A percentile compares a stretch with the other conserved stretches of the same genome.
These are phyloP conservation scores for Chimonanthus praecox DNA, from an alignment of 164 flowering plant species.

Conservation along the genomic window DNA sequence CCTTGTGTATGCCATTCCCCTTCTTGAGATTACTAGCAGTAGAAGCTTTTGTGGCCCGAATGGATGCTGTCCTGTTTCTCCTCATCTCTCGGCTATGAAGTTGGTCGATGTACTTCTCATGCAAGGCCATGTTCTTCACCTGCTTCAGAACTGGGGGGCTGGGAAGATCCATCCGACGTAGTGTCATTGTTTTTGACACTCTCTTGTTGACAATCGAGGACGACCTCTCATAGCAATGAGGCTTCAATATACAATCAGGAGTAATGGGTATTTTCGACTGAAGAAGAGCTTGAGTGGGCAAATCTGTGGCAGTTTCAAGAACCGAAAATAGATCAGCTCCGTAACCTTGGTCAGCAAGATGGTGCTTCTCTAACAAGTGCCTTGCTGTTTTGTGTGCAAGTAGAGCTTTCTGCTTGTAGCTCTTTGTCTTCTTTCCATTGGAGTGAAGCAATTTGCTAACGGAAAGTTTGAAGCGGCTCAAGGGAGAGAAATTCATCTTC, in stretches of 20 bases:
- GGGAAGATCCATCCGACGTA: constrained; percentile 22
- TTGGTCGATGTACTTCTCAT: constrained; percentile 80
- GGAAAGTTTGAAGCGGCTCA: constrained; percentile 31
- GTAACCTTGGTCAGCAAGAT: constrained; percentile 27
- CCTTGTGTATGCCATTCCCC: constrained; percentile 13
- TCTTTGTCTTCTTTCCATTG: constrained; percentile 29
- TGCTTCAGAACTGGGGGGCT: constrained; percentile 82
- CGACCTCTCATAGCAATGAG: constrained; percentile 20
- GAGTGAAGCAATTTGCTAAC: constrained; percentile 50
- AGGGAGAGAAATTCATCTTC: constrained; percentile 23
- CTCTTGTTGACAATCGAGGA: constrained; percentile 32
- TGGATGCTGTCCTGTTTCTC: constrained; percentile 36
- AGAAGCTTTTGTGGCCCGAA: constrained; percentile 14
- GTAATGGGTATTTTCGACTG: constrained; percentile 25
- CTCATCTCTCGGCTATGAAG: constrained; percentile 67
- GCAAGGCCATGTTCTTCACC: constrained; percentile 67
- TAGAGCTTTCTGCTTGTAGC: constrained; percentile 30
- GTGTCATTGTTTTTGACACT: constrained; percentile 31
- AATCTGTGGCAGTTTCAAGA: constrained; percentile 45
- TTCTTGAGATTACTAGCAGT: constrained; percentile 10
- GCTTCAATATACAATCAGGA: constrained; percentile 28
- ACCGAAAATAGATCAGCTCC: constrained; percentile 58
- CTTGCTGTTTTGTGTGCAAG: constrained; percentile 50
- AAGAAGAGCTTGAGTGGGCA: constrained; percentile 16
- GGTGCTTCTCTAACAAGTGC: constrained; percentile 48